These are phyloP conservation scores for Xylaria flabelliformis DNA, from an alignment of 495 filamentous ascomycete genomes.

Conservation along the genomic window DNA sequence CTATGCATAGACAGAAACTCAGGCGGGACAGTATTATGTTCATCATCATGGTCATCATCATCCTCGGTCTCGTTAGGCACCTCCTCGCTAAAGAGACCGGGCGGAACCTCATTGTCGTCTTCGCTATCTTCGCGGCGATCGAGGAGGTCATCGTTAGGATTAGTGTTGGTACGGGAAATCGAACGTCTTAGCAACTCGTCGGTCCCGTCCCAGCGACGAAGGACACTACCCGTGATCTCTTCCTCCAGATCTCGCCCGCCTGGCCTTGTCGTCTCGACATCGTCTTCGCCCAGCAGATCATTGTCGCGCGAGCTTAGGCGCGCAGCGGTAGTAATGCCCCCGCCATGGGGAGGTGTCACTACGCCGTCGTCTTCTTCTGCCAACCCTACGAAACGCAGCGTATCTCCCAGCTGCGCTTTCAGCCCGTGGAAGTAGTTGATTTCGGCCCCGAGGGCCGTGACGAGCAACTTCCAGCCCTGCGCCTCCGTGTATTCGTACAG, in stretches of 20 bases:
- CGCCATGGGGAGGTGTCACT: constrained; percentile 35
- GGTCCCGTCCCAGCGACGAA: constrained; percentile 37
- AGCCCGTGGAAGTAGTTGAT: constrained; percentile 81
- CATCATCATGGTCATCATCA: constrained; percentile 37
- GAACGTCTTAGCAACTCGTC: constrained; percentile 27
- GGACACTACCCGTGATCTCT: constrained; percentile 36
- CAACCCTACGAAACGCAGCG: constrained; percentile 47
- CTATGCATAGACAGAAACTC: constrained; percentile 51
- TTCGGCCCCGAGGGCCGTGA: constrained; percentile 89
- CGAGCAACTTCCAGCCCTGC: constrained; percentile 82
- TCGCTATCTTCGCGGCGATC: constrained; percentile 30
- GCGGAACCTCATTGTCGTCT: constrained; percentile 46
- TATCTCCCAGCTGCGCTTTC: constrained; percentile 64
- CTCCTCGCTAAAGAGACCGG: constrained; percentile 40
- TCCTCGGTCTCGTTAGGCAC: constrained; percentile 37
- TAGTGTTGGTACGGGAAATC: not conserved
- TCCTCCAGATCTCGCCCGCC: constrained; percentile 27
- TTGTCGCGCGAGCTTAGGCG: constrained; percentile 6
- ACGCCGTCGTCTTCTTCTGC: constrained; percentile 33
- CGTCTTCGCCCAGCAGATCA: constrained; percentile 27
- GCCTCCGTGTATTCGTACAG: constrained; percentile 65
- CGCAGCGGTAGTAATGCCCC: not conserved
- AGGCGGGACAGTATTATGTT: constrained; percentile 47
- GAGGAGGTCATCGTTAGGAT: constrained; percentile 3
- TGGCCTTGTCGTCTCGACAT: not conserved